These are phyloP conservation scores for Maudiozyma bulderi DNA, from an alignment of 805 yeast genomes.

Conservation along the genomic window DNA sequence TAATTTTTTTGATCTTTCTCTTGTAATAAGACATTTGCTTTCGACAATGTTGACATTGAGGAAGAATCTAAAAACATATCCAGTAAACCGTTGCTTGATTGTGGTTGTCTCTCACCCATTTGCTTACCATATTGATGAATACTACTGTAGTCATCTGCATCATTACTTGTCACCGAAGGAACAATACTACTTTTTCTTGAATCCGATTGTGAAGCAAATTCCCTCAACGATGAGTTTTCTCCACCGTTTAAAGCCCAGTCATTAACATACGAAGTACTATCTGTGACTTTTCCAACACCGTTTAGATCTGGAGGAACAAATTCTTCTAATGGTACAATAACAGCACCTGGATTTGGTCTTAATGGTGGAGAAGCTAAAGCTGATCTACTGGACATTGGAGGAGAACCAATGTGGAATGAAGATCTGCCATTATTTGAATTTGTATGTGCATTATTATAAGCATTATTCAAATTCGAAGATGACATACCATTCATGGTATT, in stretches of 20 bases:
- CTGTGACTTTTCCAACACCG: slow-evolving; percentile 26
- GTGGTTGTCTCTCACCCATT: background rate
- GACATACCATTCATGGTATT: background rate
- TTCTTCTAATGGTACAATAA: slow-evolving; percentile 31
- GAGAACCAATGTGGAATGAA: background rate
- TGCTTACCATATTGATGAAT: background rate
- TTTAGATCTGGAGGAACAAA: slow-evolving; percentile 27
- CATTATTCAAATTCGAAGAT: too few relatives aligned
- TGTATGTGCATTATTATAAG: background rate
- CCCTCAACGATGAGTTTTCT: background rate
- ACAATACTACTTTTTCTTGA: background rate
- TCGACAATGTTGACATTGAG: slow-evolving; percentile 16
- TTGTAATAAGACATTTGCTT: slow-evolving; percentile 11
- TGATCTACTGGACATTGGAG: background rate
- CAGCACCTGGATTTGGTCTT: slow-evolving; percentile 30
- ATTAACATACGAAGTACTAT: slow-evolving; percentile 7
- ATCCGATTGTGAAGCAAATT: background rate
- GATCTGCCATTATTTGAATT: background rate
- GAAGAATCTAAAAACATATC: slow-evolving; percentile 32
- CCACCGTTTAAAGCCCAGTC: slow-evolving; percentile 2
- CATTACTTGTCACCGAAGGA: slow-evolving; percentile 1
- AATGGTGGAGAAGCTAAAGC: background rate
- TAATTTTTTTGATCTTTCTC: slow-evolving; percentile 4
- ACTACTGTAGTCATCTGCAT: slow-evolving; percentile 7
- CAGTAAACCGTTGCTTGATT: slow-evolving; percentile 29